Evolutionary conservation across 768 basidiomycete genomes (phyloP).

Genomic region (Lactarius hatsudake): DNA sequence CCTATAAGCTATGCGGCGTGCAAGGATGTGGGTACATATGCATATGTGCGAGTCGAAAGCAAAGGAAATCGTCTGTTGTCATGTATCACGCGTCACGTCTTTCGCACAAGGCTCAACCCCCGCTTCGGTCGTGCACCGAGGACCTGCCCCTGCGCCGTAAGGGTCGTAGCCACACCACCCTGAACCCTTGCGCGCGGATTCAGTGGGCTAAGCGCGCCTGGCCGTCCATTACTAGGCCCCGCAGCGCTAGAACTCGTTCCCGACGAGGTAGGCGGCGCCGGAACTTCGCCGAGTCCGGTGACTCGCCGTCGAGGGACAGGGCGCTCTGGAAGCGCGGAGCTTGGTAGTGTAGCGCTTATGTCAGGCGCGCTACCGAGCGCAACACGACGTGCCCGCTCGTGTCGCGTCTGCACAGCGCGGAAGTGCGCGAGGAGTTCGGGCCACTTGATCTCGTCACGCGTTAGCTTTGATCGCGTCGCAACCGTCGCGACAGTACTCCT

Average conservation of each 20-base stretch:
- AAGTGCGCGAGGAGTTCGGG: conserved; percentile 91
- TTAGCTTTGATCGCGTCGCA: conserved; percentile 69
- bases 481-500: conserved; percentile 33
- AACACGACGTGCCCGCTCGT: conserved; percentile 87
- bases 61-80: not conserved
- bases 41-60: not conserved
- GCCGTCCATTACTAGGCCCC: conserved; percentile 13
- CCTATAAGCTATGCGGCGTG: conserved; percentile 2
- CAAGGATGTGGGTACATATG: not conserved
- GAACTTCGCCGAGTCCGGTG: conserved; percentile 48
- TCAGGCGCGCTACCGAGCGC: conserved; percentile 50
- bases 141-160: conserved; percentile 27
- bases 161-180: conserved; percentile 24
- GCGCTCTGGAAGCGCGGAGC: conserved; percentile 35
- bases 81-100: conserved; percentile 9
- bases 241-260: not conserved
- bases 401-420: conserved; percentile 81
- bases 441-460: conserved; percentile 95
- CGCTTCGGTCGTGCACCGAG: conserved; percentile 24
- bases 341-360: conserved; percentile 52
- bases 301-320: conserved; percentile 60
- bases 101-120: conserved; percentile 23
- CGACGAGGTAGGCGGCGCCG: not conserved
- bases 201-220: conserved; percentile 26
- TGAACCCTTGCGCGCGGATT: conserved; percentile 29